phyloP scores from a whole-genome alignment of 768 basidiomycete species.

The Trametes sanguinea region DNA sequence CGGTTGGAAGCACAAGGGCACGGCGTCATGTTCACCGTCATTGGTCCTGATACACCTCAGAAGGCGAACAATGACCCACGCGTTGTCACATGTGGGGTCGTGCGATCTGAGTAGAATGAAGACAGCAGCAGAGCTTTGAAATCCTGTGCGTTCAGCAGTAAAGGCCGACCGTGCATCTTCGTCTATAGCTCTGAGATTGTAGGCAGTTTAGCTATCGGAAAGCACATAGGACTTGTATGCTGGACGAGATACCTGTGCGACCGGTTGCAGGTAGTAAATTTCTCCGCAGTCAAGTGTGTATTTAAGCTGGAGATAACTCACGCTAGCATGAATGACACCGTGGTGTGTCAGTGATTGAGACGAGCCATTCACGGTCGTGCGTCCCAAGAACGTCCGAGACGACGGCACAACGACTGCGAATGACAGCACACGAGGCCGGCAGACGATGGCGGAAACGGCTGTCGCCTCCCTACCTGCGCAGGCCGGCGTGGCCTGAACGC shows the following conservation, averaged over 20 bases:
- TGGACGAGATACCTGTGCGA: no score
- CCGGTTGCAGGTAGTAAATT: no score
- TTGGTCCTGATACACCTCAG: background rate
- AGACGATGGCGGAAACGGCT: background rate
- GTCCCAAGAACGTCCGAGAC: background rate
- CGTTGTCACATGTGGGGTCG: constrained; percentile 12
- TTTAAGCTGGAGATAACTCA: background rate
- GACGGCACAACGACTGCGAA: constrained; percentile 3
- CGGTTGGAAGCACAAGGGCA: background rate
- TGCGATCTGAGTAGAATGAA: constrained; percentile 2
- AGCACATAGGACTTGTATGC: no score
- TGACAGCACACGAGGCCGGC: constrained; percentile 15
- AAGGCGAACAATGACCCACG: constrained; percentile 1
- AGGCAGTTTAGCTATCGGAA: no score
- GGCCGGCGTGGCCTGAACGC: constrained; percentile 6
- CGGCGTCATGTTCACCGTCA: constrained; percentile 9
- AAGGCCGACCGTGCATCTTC: no score
- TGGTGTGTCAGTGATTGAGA: background rate
- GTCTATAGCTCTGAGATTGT: no score
- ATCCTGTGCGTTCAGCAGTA: no score
- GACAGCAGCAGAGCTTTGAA: no score
- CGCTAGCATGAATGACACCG: background rate
- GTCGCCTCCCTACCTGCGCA: constrained; percentile 23
- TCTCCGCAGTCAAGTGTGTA: no score
- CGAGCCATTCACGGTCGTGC: background rate